phyloP scores from a whole-genome alignment of 2,329 filamentous ascomycete genomes.

The Fusarium acutatum region DNA sequence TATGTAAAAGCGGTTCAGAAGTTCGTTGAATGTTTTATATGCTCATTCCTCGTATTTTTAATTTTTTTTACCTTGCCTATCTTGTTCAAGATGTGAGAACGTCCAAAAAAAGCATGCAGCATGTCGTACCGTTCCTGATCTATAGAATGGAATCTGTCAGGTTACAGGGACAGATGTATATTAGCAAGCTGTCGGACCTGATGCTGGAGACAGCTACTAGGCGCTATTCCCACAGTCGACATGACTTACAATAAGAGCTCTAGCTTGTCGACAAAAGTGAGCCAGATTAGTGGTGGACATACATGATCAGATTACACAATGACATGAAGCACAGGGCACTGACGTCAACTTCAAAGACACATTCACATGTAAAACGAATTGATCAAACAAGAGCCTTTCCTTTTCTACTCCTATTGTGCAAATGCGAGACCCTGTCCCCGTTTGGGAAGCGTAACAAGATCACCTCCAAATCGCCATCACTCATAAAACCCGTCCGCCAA shows the following conservation, averaged over 20 bases:
- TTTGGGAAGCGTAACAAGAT: conserved; percentile 43
- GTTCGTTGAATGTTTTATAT: neutral
- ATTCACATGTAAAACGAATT: conserved; percentile 19
- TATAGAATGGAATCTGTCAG: no score
- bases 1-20: neutral
- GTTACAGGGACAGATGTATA: neutral
- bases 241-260: neutral
- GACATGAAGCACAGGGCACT: neutral
- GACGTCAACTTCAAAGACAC: neutral
- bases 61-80: accelerated
- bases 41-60: no score
- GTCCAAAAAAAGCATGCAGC: no score
- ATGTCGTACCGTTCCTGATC: neutral
- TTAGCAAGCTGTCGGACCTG: neutral
- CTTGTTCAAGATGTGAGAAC: neutral
- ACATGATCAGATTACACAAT: neutral
- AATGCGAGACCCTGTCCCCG: conserved; percentile 47
- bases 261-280: no score
- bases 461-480: conserved; percentile 41
- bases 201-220: neutral
- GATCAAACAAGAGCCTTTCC: conserved; percentile 48
- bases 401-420: conserved; percentile 50
- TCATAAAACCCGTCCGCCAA: conserved; percentile 35
- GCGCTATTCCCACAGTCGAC: neutral
- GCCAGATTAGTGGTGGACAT: neutral